These are phyloP conservation scores for Mesembryanthemum crystallinum DNA, from an alignment of 148 eudicot species.

Conservation along the genomic window DNA sequence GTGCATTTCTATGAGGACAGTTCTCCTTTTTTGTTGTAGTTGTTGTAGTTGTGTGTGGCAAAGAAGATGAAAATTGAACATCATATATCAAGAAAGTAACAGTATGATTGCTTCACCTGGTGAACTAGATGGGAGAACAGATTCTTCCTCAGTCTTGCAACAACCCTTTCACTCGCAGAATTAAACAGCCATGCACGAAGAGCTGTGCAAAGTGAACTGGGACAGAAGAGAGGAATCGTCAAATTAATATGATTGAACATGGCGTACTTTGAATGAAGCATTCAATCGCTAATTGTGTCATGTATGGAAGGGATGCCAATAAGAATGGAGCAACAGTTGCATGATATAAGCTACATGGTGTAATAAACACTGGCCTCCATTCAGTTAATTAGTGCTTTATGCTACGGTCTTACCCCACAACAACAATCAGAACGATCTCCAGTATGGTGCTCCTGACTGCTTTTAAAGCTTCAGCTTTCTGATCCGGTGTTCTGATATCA, in stretches of 20 bases:
- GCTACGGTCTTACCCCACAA: constrained; percentile 58
- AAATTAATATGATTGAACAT: not conserved
- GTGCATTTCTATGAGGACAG: not conserved
- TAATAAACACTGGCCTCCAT: not conserved
- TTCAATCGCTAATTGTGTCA: not conserved
- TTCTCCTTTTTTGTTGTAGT: not conserved
- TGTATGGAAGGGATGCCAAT: not conserved
- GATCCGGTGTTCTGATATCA: constrained; percentile 61
- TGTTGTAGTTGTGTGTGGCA: too few relatives aligned
- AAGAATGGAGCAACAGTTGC: not conserved
- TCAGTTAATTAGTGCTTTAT: not conserved
- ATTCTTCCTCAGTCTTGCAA: constrained; percentile 76
- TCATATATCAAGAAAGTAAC: not conserved
- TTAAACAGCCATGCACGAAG: constrained; percentile 82
- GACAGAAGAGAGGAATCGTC: constrained; percentile 17
- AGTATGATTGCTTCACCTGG: constrained; percentile 43
- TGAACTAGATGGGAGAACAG: constrained; percentile 70
- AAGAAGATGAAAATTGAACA: not conserved
- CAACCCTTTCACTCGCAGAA: constrained; percentile 91
- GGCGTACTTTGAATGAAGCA: not conserved
- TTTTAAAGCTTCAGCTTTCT: constrained; percentile 52
- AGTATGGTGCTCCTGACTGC: constrained; percentile 73
- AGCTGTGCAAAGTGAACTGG: constrained; percentile 77
- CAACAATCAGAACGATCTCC: constrained; percentile 59
- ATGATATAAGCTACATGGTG: not conserved